Evolutionary conservation across 1,284 basidiomycete species (phyloP).

Genomic region (Papiliotrema nemorosa): DNA sequence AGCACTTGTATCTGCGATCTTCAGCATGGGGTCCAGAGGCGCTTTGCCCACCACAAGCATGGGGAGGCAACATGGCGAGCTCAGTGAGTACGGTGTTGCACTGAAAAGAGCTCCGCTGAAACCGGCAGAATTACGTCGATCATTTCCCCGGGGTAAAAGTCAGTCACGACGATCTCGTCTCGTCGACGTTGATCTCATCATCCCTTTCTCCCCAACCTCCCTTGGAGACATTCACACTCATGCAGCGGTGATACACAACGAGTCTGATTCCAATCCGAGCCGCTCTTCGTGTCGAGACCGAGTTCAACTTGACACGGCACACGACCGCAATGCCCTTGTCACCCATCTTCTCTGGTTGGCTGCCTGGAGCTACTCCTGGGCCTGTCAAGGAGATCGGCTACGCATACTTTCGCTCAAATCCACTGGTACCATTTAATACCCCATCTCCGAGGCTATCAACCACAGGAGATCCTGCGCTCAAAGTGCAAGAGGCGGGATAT

Average conservation of each 20-base stretch:
- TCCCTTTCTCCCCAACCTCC: too few relatives aligned
- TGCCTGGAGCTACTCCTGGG: constrained; percentile 24
- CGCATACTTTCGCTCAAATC: constrained; percentile 19
- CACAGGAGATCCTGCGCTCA: constrained; percentile 24
- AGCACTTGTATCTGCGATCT: too few relatives aligned
- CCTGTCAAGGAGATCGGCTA: constrained; percentile 26
- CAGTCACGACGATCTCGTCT: too few relatives aligned
- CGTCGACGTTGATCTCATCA: too few relatives aligned
- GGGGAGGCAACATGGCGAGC: too few relatives aligned
- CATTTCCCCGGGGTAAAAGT: too few relatives aligned
- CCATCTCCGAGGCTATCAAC: constrained; percentile 11
- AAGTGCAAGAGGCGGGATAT: constrained; percentile 28
- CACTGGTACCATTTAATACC: constrained; percentile 12
- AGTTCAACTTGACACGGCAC: not conserved
- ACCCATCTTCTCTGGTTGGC: constrained; percentile 20
- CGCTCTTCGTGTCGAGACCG: not conserved
- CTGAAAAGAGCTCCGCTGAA: too few relatives aligned
- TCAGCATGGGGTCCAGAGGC: too few relatives aligned
- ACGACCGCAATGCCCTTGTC: constrained; percentile 3
- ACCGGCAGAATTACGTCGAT: too few relatives aligned
- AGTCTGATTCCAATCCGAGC: not conserved
- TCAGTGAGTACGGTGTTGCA: too few relatives aligned
- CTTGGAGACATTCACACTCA: not conserved
- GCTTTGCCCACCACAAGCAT: too few relatives aligned
- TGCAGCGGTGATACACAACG: not conserved